Evolutionary conservation across 2,329 filamentous ascomycete species (phyloP), one percentile per base, ranked within the genome.

Genomic region (Dichotomopilus funicola): DNA sequence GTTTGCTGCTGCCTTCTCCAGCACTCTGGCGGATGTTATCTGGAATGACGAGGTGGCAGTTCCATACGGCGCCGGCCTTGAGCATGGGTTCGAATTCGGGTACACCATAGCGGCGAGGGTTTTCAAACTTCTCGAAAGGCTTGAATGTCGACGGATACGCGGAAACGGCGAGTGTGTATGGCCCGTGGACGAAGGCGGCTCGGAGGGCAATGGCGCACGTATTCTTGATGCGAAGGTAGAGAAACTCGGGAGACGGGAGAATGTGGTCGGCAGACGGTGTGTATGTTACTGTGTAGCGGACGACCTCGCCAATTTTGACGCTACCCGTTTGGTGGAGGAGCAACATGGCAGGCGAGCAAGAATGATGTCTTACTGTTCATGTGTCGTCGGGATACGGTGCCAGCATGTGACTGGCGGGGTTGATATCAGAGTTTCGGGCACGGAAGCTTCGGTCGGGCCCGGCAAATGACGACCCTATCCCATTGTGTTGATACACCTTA

Each of bases 21-120:
- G 86, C 86, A 13, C 75, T 80, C 67, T 86, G 81, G 48, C 89
- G 80, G 57, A 94, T 86, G 60, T 86, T 76, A 53, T 92, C 86
- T 0, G 92, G 92, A 0, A 99, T 85, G 5, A 83, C 78, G 61
- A 99, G 79, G 66, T 85, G 83, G 56, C 89, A 88, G 64, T 85
- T 82, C 88, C 91, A 99, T 46, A 80, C 84, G 6, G 90, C 91
- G 35, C 91, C 94, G 7, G 94, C 91, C 76, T 97, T 97, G 67
- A 99, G 80, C 76, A 96, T 92, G 47, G 94, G 92, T 72, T 99
- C 94, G 66, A 94, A 99, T 65, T 95, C 88, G 12, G 94, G 94
- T 1, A 87, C 80, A 47, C 89, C 89, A 73, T 91, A 85, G 51
- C 78, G 77, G 51, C 84, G 80, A 1, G 86, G 80, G 51, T 86